Evolutionary conservation across 2,329 filamentous ascomycete genomes (phyloP).

Genomic region (Leptographium wingfieldii): DNA sequence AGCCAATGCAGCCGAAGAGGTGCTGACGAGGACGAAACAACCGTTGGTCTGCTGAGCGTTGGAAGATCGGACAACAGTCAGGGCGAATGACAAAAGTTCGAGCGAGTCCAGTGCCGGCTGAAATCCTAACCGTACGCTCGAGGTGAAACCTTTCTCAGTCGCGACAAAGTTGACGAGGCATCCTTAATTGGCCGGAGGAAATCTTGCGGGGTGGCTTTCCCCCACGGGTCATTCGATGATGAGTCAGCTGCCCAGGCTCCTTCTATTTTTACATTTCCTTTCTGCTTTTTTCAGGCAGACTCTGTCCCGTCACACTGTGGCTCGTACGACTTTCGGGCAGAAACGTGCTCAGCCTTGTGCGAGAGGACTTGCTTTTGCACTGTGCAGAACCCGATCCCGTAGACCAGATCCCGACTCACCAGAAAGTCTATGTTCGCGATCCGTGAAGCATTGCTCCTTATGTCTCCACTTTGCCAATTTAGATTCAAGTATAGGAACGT

Average conservation of each 20-base stretch:
- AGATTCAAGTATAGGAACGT: too few relatives aligned
- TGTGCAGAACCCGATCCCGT: not conserved
- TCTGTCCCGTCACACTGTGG: not conserved
- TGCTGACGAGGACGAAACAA: too few relatives aligned
- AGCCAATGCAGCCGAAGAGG: not conserved
- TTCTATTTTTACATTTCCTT: not conserved
- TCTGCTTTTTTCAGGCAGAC: not conserved
- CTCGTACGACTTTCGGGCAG: too few relatives aligned
- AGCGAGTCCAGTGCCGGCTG: not conserved
- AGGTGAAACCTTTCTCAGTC: not conserved
- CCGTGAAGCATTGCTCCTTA: not conserved
- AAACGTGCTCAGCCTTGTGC: too few relatives aligned
- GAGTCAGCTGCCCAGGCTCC: not conserved
- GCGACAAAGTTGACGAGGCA: not conserved
- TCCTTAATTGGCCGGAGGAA: not conserved
- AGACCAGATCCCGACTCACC: not conserved
- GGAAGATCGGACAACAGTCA: too few relatives aligned
- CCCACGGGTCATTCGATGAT: not conserved
- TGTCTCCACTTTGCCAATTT: too few relatives aligned
- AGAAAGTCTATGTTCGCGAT: not conserved
- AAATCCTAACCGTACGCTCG: not conserved
- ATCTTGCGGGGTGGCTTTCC: not conserved
- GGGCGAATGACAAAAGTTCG: not conserved
- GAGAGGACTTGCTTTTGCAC: too few relatives aligned
- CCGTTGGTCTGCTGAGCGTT: too few relatives aligned